Evolutionary conservation across 495 filamentous ascomycete genomes (phyloP), one percentile per base, ranked within the genome.

Genomic region (Aspergillus sclerotiicarbonarius): DNA sequence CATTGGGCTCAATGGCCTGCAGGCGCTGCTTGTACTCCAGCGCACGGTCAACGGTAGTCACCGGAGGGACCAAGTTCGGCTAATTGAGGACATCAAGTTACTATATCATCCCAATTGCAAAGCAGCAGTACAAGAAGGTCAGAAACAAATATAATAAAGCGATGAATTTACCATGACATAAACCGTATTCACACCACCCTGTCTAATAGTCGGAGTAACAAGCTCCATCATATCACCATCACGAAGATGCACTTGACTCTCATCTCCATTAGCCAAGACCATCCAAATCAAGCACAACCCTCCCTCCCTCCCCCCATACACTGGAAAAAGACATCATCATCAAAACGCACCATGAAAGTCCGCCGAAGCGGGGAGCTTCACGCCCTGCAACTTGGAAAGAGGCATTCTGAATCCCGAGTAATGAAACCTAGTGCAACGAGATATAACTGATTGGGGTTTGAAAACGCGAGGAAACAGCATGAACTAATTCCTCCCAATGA

Each of bases 141-240:
- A 18, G 6, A 25, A 8, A 29, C 12, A 12, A 48, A 8, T 4
- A 3, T n/a, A 19, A 20, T 21, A 25, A 3, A 30, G 46, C 1
- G 13, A 31, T 4, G 25, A 18, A 45, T 21, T 32, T 73, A 85
- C 82, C 89, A 94, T 93, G 47, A 96, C 90, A 71, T 82, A 92
- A 20, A 89, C 89, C 18, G 85, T 89, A 70, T 93, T 87, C 60
- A 90, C 86, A 50, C 87, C 87, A 61, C 89, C 92, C 57, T 80
- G 69, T 49, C 83, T 76, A 63, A 96, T 87, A 21, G 82, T 87
- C 18, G 89, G 89, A 43, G 86, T 87, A 29, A 96, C 90, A n/a
- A 89, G 74, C 56, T 91, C 79, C 82, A 91, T 89, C 81, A 96
- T 90, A 45, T 81, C 76, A 1, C 87, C 90, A 74, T 94, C 87